Percentiles rank a stretch among this genome's conserved stretches.
These are phyloP conservation scores for Primulina tabacum DNA, from an alignment of 257 asterid species.

Conservation along the genomic window DNA sequence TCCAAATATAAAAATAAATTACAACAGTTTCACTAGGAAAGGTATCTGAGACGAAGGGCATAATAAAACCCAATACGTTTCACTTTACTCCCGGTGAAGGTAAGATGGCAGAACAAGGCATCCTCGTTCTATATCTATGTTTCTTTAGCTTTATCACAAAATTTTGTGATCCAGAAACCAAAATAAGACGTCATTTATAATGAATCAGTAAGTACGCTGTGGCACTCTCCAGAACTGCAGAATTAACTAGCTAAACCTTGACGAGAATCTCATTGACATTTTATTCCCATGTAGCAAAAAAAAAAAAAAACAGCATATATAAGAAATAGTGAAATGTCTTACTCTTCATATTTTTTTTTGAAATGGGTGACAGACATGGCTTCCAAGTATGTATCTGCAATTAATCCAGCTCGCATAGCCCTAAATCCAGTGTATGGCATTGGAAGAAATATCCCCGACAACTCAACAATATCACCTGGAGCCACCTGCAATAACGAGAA, in stretches of 20 bases:
- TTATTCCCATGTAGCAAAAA: background rate
- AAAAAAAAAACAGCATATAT: background rate
- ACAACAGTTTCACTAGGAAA: background rate
- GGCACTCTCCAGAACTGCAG: background rate
- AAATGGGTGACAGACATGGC: conserved; percentile 89
- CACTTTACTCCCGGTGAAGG: background rate
- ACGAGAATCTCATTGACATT: background rate
- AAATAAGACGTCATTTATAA: too few relatives aligned
- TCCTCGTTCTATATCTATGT: background rate
- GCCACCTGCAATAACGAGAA: conserved; percentile 55
- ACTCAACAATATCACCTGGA: conserved; percentile 92
- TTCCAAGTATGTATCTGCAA: conserved; percentile 97
- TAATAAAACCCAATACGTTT: background rate
- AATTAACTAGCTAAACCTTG: background rate
- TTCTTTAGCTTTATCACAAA: too few relatives aligned
- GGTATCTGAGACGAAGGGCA: background rate
- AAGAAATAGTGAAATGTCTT: conserved; percentile 29
- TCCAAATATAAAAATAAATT: background rate
- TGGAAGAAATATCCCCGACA: conserved; percentile 96
- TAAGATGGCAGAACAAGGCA: background rate
- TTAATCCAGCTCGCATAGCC: conserved; percentile 98
- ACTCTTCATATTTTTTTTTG: conserved; percentile 98
- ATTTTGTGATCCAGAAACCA: too few relatives aligned
- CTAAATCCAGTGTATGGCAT: conserved; percentile 94
- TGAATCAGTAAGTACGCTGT: background rate